These are phyloP conservation scores for Coemansia sp. DNA, from an alignment of 192 early-diverging fungal species.

Conservation along the genomic window DNA sequence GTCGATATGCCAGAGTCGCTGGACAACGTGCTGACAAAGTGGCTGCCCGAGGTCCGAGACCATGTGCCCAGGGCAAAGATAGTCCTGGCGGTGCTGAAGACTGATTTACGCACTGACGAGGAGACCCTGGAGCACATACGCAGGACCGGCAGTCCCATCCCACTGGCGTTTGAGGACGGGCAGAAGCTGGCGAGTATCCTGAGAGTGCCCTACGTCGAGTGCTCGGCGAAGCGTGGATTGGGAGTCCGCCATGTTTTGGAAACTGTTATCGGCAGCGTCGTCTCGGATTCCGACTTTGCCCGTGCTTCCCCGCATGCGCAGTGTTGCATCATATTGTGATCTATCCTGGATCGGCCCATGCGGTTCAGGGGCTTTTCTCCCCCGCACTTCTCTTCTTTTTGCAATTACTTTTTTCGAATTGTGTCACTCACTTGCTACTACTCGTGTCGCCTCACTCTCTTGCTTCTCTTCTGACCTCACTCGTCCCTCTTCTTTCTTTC, in stretches of 20 bases:
- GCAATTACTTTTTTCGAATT: no score
- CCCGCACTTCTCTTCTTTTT: no score
- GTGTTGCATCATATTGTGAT: constrained; percentile 35
- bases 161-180: constrained; percentile 53
- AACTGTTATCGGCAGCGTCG: constrained; percentile 52
- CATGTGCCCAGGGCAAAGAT: constrained; percentile 21
- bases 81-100: constrained; percentile 46
- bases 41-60: constrained; percentile 32
- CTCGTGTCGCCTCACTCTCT: no score
- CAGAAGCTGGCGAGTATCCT: constrained; percentile 60
- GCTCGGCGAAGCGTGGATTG: constrained; percentile 59
- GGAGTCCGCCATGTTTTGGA: constrained; percentile 52
- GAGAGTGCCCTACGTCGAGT: constrained; percentile 75
- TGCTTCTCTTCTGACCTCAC: no score
- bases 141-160: constrained; percentile 20
- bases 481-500: neutral
- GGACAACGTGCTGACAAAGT: constrained; percentile 66
- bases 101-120: constrained; percentile 38
- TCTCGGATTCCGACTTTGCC: constrained; percentile 20
- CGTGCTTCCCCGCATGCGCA: neutral
- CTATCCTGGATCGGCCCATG: neutral
- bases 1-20: constrained; percentile 79
- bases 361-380: no score
- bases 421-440: no score
- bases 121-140: constrained; percentile 50